Evolutionary conservation across 2,329 filamentous ascomycete species (phyloP).

Genomic region (Fusarium armeniacum): DNA sequence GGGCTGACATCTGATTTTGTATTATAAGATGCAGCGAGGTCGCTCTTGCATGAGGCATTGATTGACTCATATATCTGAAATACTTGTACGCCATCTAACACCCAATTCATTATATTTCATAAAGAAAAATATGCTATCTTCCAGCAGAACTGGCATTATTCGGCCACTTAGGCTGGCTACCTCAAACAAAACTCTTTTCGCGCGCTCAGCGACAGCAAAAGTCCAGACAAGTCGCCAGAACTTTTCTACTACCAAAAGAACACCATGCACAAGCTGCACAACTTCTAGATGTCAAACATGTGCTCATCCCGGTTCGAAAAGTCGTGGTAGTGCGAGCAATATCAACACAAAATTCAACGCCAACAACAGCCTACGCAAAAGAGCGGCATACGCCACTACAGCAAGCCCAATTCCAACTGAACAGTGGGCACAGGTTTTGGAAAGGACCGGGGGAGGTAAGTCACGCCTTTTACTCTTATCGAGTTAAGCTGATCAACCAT

Average conservation of each 20-base stretch:
- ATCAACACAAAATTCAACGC: constrained; percentile 25
- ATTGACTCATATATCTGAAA: background rate
- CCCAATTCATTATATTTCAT: background rate
- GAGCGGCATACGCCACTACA: constrained; percentile 43
- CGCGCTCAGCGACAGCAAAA: constrained; percentile 26
- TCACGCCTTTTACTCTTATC: fast-evolving
- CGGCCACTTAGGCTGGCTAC: constrained; percentile 24
- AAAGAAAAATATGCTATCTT: constrained; percentile 25
- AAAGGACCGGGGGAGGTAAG: constrained; percentile 77
- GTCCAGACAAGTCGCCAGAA: constrained; percentile 19
- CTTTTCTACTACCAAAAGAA: constrained; percentile 38
- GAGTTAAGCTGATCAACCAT: constrained; percentile 1
- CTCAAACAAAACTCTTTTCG: constrained; percentile 30
- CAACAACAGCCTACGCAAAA: constrained; percentile 29
- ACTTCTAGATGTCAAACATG: constrained; percentile 31
- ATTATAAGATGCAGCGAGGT: constrained; percentile 20
- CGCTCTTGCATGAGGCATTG: constrained; percentile 2
- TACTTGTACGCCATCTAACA: background rate
- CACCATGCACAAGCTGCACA: constrained; percentile 34
- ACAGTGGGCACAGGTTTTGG: constrained; percentile 91
- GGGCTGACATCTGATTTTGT: background rate
- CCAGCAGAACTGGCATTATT: constrained; percentile 36
- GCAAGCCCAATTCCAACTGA: constrained; percentile 71
- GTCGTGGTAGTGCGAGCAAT: constrained; percentile 19
- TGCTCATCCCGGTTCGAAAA: constrained; percentile 29